These are phyloP conservation scores for Fagopyrum esculentum DNA, from an alignment of 148 eudicot genomes.

Conservation along the genomic window DNA sequence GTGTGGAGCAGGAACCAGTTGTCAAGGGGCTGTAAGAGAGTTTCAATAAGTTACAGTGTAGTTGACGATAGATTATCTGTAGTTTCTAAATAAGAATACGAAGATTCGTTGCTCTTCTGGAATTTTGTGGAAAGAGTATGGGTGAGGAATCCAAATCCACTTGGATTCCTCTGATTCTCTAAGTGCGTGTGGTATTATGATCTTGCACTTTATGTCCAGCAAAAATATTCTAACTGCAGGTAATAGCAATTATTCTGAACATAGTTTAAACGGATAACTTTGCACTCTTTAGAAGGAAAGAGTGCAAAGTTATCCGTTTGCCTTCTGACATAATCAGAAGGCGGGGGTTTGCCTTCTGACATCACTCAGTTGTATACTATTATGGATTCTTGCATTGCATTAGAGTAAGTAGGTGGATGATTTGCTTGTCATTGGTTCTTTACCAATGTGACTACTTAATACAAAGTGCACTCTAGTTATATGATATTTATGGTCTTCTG, in stretches of 20 bases:
- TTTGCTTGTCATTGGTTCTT: background rate
- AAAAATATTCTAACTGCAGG: background rate
- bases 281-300: background rate
- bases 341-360: background rate
- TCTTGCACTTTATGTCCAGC: background rate
- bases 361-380: background rate
- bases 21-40: background rate
- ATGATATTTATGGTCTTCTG: background rate
- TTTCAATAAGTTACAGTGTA: background rate
- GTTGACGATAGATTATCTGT: background rate
- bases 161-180: background rate
- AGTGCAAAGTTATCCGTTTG: too few relatives aligned
- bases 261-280: background rate
- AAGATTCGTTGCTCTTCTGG: background rate
- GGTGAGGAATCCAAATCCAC: background rate
- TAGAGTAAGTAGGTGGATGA: background rate
- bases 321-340: background rate
- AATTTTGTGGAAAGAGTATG: background rate
- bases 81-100: background rate
- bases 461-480: background rate
- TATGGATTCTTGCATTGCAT: background rate
- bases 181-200: background rate
- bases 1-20: background rate
- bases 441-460: conserved; percentile 1
- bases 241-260: background rate